Conservation (phyloP, 2,329 filamentous ascomycete species). For the Pseudogymnoascus verrucosus region DNA sequence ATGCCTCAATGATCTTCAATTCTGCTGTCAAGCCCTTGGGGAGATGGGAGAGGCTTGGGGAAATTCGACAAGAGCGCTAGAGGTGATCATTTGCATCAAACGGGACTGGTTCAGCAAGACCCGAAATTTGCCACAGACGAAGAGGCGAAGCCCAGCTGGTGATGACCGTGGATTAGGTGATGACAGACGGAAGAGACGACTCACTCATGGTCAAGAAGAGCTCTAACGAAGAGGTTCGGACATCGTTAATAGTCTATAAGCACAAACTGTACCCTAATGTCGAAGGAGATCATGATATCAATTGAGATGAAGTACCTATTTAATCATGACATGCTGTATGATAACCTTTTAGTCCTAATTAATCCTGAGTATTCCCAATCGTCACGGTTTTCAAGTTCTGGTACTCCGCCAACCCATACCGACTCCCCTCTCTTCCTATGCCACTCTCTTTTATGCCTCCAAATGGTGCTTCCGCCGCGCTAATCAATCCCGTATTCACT, state of each 20-base stretch:
- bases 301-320: neutral
- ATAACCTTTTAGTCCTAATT: neutral
- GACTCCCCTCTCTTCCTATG: constrained; percentile 70
- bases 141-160: constrained; percentile 4
- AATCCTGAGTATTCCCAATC: neutral
- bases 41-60: constrained; percentile 11
- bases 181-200: constrained; percentile 9
- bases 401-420: constrained; percentile 72
- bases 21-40: constrained; percentile 12
- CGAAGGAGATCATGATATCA: neutral
- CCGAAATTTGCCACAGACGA: constrained; percentile 7
- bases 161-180: neutral
- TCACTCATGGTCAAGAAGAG: constrained; percentile 2
- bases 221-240: neutral
- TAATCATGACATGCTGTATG: neutral
- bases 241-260: neutral
- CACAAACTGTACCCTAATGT: neutral
- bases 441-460: constrained; percentile 78
- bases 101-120: constrained; percentile 12
- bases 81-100: constrained; percentile 13
- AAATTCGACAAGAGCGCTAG: constrained; percentile 11
- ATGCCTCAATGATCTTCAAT: constrained; percentile 10
- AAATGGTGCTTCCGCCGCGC: constrained; percentile 38
- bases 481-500: constrained; percentile 48
- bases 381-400: constrained; percentile 60